Conservation (phyloP, 306 rosid genomes). For the Prunus fruticosa region DNA sequence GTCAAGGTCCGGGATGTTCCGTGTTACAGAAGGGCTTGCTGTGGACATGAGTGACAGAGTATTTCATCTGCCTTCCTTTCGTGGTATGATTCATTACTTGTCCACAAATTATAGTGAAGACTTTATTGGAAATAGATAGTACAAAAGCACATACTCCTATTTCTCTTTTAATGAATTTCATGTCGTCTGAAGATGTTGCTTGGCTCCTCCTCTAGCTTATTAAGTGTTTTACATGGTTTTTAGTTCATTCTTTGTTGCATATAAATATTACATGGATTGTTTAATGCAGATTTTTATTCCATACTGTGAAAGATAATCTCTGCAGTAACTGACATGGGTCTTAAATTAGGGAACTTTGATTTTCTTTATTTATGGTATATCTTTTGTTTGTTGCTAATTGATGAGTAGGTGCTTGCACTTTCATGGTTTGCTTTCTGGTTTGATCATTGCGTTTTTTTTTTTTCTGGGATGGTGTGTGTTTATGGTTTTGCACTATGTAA, state of each 20-base stretch:
- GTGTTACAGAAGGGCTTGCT: slow-evolving; percentile 70
- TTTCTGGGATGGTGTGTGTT: slow-evolving; percentile 2
- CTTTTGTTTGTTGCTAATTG: neutral
- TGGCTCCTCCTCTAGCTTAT: neutral
- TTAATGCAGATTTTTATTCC: neutral
- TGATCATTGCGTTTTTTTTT: neutral
- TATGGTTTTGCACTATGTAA: slow-evolving; percentile 3
- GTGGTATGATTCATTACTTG: slow-evolving; percentile 52
- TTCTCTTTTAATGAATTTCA: neutral
- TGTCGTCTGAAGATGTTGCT: slow-evolving; percentile 5
- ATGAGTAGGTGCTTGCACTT: neutral
- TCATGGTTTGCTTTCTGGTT: neutral
- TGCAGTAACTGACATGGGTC: neutral
- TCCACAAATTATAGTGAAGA: neutral
- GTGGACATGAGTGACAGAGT: slow-evolving; percentile 83
- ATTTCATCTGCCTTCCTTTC: slow-evolving; percentile 75
- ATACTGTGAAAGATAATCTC: neutral
- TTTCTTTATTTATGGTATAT: neutral
- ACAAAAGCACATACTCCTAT: neutral
- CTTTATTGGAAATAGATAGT: neutral
- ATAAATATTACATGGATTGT: neutral
- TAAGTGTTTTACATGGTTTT: too few species aligned
- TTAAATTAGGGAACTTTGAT: neutral
- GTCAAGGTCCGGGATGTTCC: slow-evolving; percentile 89
- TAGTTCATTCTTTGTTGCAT: neutral